phyloP scores from a whole-genome alignment of 176 grass and related monocot genomes.

The Rhipidocladum racemiflorum region DNA sequence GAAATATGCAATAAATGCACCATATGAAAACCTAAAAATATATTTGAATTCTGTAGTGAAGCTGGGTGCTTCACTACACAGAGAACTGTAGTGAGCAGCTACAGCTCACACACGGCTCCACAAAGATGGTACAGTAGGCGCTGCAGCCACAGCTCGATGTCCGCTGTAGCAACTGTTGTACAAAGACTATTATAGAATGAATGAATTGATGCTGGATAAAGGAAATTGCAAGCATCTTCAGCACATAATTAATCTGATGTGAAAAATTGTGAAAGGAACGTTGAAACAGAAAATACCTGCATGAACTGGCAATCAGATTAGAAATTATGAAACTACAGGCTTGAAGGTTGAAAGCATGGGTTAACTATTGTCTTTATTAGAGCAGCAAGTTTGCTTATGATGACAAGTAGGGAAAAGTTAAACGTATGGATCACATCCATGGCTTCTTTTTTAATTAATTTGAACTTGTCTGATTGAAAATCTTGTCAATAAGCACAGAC shows the following conservation, averaged over 20 bases:
- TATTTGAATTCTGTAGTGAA: background rate
- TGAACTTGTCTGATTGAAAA: background rate
- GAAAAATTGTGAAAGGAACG: background rate
- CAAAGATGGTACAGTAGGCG: too few relatives aligned
- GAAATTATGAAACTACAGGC: background rate
- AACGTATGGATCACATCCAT: background rate
- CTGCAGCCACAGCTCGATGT: background rate
- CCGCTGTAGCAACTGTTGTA: background rate
- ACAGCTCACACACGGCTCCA: too few relatives aligned
- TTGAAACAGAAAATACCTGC: background rate
- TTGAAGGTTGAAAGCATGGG: background rate
- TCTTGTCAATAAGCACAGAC: background rate
- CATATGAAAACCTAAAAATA: background rate
- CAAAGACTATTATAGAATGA: background rate
- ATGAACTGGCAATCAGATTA: background rate
- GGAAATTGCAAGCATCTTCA: background rate
- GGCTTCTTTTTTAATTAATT: background rate
- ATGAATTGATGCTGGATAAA: background rate
- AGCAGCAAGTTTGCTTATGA: background rate
- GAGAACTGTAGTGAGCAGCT: background rate
- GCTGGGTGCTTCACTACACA: background rate
- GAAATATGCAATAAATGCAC: too few relatives aligned
- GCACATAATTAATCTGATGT: background rate
- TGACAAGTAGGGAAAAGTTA: background rate
- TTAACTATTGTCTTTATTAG: background rate